Evolutionary conservation across 2,329 filamentous ascomycete genomes (phyloP).

Genomic region (Cryphonectria carpinicola): DNA sequence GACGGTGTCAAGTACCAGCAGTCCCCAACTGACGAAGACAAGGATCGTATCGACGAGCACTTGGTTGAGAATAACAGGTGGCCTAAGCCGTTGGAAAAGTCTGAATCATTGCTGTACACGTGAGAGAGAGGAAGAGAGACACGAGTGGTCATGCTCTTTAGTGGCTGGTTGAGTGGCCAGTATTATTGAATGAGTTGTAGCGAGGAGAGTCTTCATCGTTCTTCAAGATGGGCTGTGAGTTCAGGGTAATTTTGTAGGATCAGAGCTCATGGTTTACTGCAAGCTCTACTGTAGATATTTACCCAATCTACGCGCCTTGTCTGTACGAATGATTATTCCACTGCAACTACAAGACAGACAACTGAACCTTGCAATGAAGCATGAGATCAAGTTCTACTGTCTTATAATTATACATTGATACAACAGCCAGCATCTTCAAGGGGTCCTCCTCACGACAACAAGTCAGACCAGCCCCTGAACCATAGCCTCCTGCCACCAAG

Average conservation of each 20-base stretch:
- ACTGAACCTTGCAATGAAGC: background rate
- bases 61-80: background rate
- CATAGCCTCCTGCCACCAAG: conserved; percentile 40
- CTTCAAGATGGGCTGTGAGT: background rate
- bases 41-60: background rate
- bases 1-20: conserved; percentile 2
- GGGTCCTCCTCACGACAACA: background rate
- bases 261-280: background rate
- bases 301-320: background rate
- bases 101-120: conserved; percentile 8
- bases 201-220: background rate
- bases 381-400: background rate
- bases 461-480: conserved; percentile 31
- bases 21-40: background rate
- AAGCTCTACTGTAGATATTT: background rate
- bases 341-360: too few species aligned
- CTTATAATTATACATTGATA: background rate
- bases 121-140: background rate
- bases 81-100: conserved; percentile 2
- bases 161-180: background rate
- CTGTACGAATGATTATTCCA: background rate
- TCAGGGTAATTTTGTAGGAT: background rate
- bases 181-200: too few species aligned
- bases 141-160: background rate
- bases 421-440: background rate